phyloP scores from a whole-genome alignment of 1,284 basidiomycete genomes.

The Rhodofomes roseus region DNA sequence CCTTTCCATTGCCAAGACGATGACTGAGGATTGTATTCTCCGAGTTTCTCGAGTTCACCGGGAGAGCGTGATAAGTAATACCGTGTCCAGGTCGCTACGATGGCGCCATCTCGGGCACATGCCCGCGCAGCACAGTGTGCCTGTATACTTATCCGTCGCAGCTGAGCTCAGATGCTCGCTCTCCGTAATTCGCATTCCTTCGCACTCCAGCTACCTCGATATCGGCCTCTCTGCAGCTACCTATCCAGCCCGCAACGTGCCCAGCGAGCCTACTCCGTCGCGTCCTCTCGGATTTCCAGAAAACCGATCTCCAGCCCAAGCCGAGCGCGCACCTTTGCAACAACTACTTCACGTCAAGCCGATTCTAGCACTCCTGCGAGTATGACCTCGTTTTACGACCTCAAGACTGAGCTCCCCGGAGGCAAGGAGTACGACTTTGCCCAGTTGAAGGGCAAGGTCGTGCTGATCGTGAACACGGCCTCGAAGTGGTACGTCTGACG shows the following conservation, averaged over 20 bases:
- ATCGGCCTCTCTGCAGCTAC: background rate
- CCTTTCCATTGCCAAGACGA: too few species aligned
- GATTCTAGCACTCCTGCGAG: background rate
- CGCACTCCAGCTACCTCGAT: background rate
- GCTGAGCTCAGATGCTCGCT: background rate
- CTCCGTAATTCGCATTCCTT: background rate
- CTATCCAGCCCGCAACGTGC: background rate
- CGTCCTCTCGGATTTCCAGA: background rate
- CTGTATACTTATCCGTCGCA: too few species aligned
- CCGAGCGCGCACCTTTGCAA: background rate
- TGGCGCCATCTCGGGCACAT: background rate
- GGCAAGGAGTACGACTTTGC: constrained; percentile 57
- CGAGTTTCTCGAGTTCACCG: too few species aligned
- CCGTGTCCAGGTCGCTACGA: background rate
- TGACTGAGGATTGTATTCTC: too few species aligned
- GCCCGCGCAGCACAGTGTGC: too few species aligned
- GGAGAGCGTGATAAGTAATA: too few species aligned
- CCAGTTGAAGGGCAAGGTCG: constrained; percentile 70
- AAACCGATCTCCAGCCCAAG: too few species aligned
- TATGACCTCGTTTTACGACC: constrained; percentile 48
- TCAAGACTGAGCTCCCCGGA: constrained; percentile 58
- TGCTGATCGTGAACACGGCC: constrained; percentile 72
- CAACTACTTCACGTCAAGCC: background rate
- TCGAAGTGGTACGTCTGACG: constrained; percentile 58
- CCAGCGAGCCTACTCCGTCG: background rate